Evolutionary conservation across 495 filamentous ascomycete species (phyloP), one percentile per base, ranked within the genome.

Genomic region (Antarctomyces pellizariae): DNA sequence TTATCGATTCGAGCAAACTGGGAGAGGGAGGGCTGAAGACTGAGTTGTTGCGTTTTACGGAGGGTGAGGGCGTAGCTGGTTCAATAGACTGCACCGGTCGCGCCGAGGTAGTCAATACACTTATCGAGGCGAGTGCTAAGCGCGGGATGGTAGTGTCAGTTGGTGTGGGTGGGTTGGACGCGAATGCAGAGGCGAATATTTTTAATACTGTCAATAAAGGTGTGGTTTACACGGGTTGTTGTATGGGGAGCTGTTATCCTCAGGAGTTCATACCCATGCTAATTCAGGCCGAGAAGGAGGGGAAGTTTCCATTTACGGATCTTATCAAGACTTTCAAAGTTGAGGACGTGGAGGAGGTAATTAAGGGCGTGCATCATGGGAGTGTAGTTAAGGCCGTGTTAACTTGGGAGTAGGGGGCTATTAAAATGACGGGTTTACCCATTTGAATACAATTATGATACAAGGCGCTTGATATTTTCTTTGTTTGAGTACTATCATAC

Each of bases 1-100:
- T 35, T 3, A 37, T 61, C 16, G 52, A 45, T 22, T 30, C 49
- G 3, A 38, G 30, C 11, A 21, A 13, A 5, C 21, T 34, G 0
- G 3, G 24, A 0, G 35, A 37, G 13, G 3, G 24, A 0, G 35
- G 36, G 13, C 13, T 36, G 2, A 28, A 24, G n/a, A 8, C 1
- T 2, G 24, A 22, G 2, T 10, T 36, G 13, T 16, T 11, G 11
- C 14, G 22, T 14, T 11, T 32, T 5, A 27, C 29, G 2, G 17
- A 18, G 18, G 20, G 19, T 8, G 25, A 18, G 4, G 35, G 35
- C 2, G 14, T 33, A 8, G 30, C 33, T 24, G 30, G 26, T 7
- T 10, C 31, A 2, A 37, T 37, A 13, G 35, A 37, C 24, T 33
- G 30, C 4, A 37, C 35, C 3, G 35, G 35, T 18, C 25, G 30